Conservation (phyloP, 441 rosid genomes). For the Cnidoscolus chayamansa region DNA sequence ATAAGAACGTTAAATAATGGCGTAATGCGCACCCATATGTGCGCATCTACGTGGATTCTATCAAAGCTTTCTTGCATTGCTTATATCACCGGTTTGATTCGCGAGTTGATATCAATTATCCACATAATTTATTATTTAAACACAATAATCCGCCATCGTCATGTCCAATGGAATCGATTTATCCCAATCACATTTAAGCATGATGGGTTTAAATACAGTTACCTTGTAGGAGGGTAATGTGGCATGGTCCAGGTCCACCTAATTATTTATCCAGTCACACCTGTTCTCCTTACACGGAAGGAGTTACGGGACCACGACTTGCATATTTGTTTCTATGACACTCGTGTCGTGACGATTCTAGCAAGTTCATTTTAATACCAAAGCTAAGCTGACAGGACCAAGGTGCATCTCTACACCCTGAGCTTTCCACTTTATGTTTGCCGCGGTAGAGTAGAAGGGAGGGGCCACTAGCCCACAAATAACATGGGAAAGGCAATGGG, state of each 20-base stretch:
- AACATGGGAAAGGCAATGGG: too few species aligned
- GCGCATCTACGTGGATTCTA: conserved; percentile 53
- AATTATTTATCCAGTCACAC: neutral
- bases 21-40: conserved; percentile 45
- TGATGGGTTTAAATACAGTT: neutral
- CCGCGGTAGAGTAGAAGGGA: too few species aligned
- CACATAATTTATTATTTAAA: neutral
- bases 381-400: neutral
- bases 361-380: neutral
- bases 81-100: conserved; percentile 25
- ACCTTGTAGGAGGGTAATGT: neutral
- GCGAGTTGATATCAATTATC: neutral
- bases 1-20: conserved; percentile 25
- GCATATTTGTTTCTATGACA: neutral
- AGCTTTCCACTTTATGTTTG: too few species aligned
- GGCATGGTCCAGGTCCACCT: neutral
- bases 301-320: neutral
- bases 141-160: too few species aligned
- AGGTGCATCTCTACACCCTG: neutral
- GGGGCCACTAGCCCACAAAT: too few species aligned
- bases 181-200: too few species aligned
- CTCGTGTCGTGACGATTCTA: neutral
- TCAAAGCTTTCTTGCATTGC: conserved; percentile 32
- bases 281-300: neutral
- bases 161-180: too few species aligned